phyloP scores from a whole-genome alignment of 108 stramenopile species.

The Cyclostephanos invisitatus region DNA sequence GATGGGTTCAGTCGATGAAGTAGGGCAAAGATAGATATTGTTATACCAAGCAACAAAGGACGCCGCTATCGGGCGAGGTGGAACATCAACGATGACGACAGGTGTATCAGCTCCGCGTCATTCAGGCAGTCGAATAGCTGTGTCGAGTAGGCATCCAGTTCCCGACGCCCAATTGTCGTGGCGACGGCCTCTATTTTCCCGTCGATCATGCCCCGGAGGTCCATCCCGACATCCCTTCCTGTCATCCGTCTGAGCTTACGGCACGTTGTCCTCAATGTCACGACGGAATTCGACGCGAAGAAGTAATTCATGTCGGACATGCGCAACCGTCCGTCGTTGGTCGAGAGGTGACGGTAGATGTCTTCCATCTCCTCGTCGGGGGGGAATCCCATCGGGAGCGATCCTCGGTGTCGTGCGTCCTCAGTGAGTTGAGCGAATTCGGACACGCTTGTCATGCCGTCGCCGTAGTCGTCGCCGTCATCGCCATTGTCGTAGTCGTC shows the following conservation, averaged over 20 bases:
- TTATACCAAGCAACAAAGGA: too few species aligned
- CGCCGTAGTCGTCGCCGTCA: too few species aligned
- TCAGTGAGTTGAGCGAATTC: neutral
- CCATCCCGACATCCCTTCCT: neutral
- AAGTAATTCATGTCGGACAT: constrained; percentile 3
- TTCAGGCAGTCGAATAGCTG: neutral
- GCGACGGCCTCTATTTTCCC: neutral
- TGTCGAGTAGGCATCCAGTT: neutral
- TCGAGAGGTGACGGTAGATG: constrained; percentile 15
- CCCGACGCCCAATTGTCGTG: neutral
- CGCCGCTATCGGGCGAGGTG: neutral
- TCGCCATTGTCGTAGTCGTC: too few species aligned
- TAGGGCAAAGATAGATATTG: too few species aligned
- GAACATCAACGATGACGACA: neutral
- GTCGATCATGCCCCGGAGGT: neutral
- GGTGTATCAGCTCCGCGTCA: neutral
- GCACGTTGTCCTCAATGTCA: neutral
- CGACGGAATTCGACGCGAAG: constrained; percentile 7
- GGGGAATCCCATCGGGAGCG: constrained; percentile 1
- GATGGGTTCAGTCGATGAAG: too few species aligned
- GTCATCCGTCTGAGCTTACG: neutral
- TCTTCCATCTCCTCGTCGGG: constrained; percentile 20
- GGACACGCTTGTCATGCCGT: neutral
- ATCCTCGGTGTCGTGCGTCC: neutral
- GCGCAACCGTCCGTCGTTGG: neutral